Evolutionary conservation across 768 basidiomycete species (phyloP).

Genomic region (Suillus subaureus): DNA sequence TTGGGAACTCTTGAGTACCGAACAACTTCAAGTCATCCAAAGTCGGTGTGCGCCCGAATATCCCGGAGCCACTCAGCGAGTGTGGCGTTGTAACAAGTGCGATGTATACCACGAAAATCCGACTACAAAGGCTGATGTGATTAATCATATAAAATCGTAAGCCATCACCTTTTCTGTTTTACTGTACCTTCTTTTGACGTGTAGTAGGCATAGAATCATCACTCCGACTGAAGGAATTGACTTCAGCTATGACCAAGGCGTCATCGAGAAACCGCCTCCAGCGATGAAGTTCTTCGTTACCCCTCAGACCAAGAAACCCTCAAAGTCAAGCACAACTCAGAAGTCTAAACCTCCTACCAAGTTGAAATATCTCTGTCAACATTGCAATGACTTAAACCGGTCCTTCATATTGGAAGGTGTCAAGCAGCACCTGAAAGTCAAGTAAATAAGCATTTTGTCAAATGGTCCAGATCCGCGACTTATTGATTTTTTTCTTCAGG

Average conservation of each 20-base stretch:
- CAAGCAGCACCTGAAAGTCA: not conserved
- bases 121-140: not conserved
- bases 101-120: not conserved
- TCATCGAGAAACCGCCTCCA: not conserved
- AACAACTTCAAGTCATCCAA: not conserved
- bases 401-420: not conserved
- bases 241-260: not conserved
- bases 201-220: not conserved
- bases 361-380: not conserved
- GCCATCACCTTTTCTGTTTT: not conserved
- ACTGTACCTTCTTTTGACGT: not conserved
- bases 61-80: not conserved
- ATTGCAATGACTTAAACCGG: not conserved
- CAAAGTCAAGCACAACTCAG: not conserved
- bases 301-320: not conserved
- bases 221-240: not conserved
- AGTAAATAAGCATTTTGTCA: not conserved
- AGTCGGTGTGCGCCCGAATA: not conserved
- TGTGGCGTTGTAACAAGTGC: slow-evolving; percentile 3
- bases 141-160: not conserved
- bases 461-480: not conserved
- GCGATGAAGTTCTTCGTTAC: not conserved
- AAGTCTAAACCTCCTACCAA: not conserved
- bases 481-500: not conserved
- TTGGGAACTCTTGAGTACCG: not conserved